Conservation (phyloP, 2,329 filamentous ascomycete species). For the Hymenoscyphus infarciens region DNA sequence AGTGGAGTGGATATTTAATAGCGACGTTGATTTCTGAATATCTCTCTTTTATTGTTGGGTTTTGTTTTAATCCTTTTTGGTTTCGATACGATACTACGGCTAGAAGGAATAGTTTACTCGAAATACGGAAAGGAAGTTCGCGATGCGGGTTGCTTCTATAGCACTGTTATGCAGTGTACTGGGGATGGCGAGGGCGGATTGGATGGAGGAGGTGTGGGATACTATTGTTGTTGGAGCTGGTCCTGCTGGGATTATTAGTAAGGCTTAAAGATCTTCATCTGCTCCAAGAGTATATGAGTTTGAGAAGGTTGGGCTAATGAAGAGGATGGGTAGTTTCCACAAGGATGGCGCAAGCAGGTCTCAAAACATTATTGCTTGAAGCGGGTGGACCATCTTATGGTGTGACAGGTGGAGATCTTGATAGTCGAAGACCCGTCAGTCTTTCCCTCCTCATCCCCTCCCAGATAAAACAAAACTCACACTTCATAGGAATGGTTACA, state of each 20-base stretch:
- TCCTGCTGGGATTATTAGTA: constrained; percentile 47
- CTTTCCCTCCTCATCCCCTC: background rate
- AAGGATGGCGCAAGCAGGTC: constrained; percentile 48
- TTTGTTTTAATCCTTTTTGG: background rate
- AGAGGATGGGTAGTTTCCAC: constrained; percentile 37
- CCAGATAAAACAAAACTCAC: background rate
- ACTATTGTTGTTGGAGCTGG: constrained; percentile 48
- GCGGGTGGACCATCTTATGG: constrained; percentile 49
- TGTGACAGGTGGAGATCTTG: constrained; percentile 44
- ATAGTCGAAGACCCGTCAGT: constrained; percentile 36
- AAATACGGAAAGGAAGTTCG: background rate
- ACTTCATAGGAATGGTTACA: constrained; percentile 42
- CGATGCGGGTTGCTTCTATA: background rate
- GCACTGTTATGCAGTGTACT: background rate
- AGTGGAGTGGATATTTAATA: no score
- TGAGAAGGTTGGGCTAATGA: background rate
- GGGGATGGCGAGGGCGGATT: constrained; percentile 18
- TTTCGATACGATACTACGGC: background rate
- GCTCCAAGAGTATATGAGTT: background rate
- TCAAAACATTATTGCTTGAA: constrained; percentile 50
- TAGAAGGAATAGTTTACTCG: background rate
- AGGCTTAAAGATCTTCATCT: background rate
- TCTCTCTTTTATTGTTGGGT: background rate
- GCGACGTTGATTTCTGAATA: no score
- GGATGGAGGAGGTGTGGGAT: constrained; percentile 33